phyloP scores from a whole-genome alignment of 1,284 basidiomycete genomes.

The Pseudozyma hubeiensis region DNA sequence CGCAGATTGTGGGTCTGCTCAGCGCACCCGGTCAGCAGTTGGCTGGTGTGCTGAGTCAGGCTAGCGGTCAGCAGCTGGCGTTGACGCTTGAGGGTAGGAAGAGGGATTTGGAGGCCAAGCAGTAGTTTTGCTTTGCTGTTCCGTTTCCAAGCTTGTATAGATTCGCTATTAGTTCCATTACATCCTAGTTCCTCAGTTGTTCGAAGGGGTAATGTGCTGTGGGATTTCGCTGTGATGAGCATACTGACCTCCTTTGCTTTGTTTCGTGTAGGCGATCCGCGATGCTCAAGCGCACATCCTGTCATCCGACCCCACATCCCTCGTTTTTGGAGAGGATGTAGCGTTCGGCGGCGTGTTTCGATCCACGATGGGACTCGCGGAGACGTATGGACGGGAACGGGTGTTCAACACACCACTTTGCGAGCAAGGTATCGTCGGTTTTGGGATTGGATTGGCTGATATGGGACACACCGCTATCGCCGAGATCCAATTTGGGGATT shows the following conservation, averaged over 20 bases:
- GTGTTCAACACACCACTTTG: slow-evolving; percentile 58
- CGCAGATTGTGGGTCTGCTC: slow-evolving; percentile 65
- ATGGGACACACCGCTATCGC: slow-evolving; percentile 96
- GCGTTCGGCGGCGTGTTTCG: slow-evolving; percentile 90
- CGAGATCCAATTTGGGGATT: slow-evolving; percentile 78
- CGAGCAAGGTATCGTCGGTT: slow-evolving; percentile 86
- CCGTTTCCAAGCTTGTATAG: slow-evolving; percentile 12
- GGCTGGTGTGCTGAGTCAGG: slow-evolving; percentile 58
- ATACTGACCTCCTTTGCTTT: slow-evolving; percentile 10
- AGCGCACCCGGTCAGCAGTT: slow-evolving; percentile 58
- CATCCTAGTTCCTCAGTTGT: not conserved
- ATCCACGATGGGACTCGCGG: slow-evolving; percentile 88
- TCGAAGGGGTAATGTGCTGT: not conserved
- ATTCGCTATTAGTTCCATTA: not conserved
- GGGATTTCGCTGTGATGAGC: no score
- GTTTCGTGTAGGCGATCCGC: slow-evolving; percentile 53
- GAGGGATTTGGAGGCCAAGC: slow-evolving; percentile 56
- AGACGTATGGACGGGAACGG: slow-evolving; percentile 77
- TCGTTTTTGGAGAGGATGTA: slow-evolving; percentile 80
- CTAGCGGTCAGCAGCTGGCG: slow-evolving; percentile 54
- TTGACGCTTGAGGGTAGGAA: slow-evolving; percentile 61
- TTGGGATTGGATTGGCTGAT: slow-evolving; percentile 88
- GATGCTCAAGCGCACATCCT: slow-evolving; percentile 61
- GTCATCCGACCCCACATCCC: slow-evolving; percentile 78
- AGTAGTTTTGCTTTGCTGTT: slow-evolving; percentile 2